These are phyloP conservation scores for Scortechinia acanthostroma DNA, from an alignment of 2,329 filamentous ascomycete genomes.

Conservation along the genomic window DNA sequence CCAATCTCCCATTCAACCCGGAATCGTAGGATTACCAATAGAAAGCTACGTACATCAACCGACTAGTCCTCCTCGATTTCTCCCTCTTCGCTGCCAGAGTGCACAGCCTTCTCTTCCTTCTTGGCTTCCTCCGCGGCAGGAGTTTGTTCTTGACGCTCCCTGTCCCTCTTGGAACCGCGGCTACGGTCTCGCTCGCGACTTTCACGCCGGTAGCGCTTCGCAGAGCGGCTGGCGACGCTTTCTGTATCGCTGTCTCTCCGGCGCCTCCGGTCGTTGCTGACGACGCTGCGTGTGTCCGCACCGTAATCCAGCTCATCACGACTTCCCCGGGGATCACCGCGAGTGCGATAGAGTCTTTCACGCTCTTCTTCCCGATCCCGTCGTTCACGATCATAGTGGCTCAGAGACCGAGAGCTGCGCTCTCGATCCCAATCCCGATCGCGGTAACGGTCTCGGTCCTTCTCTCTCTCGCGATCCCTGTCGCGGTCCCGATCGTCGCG, in stretches of 20 bases:
- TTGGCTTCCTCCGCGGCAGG: background rate
- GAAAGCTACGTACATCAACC: background rate
- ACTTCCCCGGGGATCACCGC: slow-evolving; percentile 52
- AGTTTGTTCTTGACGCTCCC: background rate
- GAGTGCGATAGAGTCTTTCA: slow-evolving; percentile 79
- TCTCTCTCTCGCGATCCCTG: slow-evolving; percentile 24
- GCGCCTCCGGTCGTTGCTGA: background rate
- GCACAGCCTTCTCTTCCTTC: slow-evolving; percentile 34
- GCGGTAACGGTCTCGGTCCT: slow-evolving; percentile 29
- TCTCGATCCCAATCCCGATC: slow-evolving; percentile 17
- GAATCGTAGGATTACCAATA: background rate
- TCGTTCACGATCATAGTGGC: slow-evolving; percentile 77
- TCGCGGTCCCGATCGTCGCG: slow-evolving; percentile 9
- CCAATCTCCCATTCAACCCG: too few relatives aligned
- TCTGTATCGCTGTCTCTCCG: background rate
- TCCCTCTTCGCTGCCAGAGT: slow-evolving; percentile 90
- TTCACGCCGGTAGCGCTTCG: slow-evolving; percentile 1
- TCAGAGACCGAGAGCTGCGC: slow-evolving; percentile 45
- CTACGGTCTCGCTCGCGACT: slow-evolving; percentile 1
- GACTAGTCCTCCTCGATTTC: slow-evolving; percentile 81
- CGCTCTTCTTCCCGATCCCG: slow-evolving; percentile 84
- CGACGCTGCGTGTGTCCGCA: slow-evolving; percentile 29
- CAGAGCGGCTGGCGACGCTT: background rate
- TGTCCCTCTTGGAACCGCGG: background rate
- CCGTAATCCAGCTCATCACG: slow-evolving; percentile 89